These are phyloP conservation scores for Neocatenulostroma microsporum DNA, from an alignment of 2,329 filamentous ascomycete species.

Conservation along the genomic window DNA sequence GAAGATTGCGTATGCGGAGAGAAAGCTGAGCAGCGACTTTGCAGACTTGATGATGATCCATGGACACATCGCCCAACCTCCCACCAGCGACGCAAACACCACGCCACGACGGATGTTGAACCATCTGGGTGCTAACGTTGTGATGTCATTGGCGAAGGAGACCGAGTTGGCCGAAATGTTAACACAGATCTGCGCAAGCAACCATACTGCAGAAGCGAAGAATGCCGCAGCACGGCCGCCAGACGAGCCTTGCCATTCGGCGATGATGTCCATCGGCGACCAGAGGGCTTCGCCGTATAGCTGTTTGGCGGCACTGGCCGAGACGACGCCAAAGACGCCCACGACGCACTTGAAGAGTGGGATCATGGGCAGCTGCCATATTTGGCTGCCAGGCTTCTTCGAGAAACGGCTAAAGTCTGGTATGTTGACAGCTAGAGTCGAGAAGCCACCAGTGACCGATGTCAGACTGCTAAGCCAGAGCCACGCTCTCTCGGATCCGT, in stretches of 20 bases:
- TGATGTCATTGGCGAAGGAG: conserved; percentile 47
- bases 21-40: conserved; percentile 42
- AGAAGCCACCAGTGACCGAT: conserved; percentile 44
- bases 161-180: conserved; percentile 48
- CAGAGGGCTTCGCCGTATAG: conserved; percentile 37
- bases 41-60: conserved; percentile 58
- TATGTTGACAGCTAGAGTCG: conserved; percentile 43
- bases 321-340: conserved; percentile 48
- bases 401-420: conserved; percentile 13
- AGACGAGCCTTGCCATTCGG: conserved; percentile 9
- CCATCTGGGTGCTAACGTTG: conserved; percentile 43
- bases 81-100: conserved; percentile 40
- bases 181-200: conserved; percentile 50
- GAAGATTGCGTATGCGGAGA: conserved; percentile 53
- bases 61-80: conserved; percentile 50
- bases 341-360: conserved; percentile 47
- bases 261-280: conserved; percentile 15
- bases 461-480: conserved; percentile 38
- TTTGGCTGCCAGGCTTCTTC: conserved; percentile 10
- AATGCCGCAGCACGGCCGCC: conserved; percentile 17
- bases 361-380: conserved; percentile 11
- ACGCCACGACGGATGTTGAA: conserved; percentile 37
- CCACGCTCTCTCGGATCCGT: conserved; percentile 27
- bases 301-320: conserved; percentile 46
- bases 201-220: conserved; percentile 29